phyloP scores from a whole-genome alignment of 192 early-diverging fungal genomes.

The Jimgerdemannia lactiflua region DNA sequence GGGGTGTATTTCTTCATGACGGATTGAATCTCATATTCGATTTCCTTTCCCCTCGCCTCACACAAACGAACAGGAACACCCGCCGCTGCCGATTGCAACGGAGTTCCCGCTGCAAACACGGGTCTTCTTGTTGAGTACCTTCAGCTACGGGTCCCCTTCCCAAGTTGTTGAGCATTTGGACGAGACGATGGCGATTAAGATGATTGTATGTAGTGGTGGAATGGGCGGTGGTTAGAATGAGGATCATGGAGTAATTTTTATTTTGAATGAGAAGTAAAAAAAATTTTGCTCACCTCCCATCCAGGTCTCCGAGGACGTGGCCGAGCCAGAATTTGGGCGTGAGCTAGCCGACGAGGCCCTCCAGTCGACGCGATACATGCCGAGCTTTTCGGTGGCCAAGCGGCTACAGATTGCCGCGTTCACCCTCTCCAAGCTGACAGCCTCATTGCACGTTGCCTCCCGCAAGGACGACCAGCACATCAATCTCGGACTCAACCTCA shows the following conservation, averaged over 20 bases:
- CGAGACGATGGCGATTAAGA: constrained; percentile 36
- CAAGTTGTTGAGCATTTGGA: constrained; percentile 61
- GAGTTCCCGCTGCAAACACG: constrained; percentile 69
- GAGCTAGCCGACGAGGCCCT: constrained; percentile 31
- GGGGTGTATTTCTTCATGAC: no score
- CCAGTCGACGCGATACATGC: constrained; percentile 22
- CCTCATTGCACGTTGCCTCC: constrained; percentile 69
- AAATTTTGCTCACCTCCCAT: no score
- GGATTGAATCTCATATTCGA: no score
- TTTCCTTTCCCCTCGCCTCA: background rate
- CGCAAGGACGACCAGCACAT: constrained; percentile 51
- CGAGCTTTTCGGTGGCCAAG: constrained; percentile 68
- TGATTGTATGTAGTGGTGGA: no score
- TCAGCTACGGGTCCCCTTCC: constrained; percentile 70
- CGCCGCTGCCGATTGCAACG: constrained; percentile 59
- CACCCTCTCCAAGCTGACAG: constrained; percentile 81
- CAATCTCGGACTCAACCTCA: constrained; percentile 87
- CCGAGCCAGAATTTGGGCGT: constrained; percentile 46
- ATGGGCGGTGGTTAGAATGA: no score
- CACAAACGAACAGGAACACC: constrained; percentile 49
- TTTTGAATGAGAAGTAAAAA: no score
- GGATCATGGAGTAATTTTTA: no score
- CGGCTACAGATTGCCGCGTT: constrained; percentile 59
- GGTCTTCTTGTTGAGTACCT: constrained; percentile 80
- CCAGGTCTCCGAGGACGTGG: constrained; percentile 9